Evolutionary conservation across 768 basidiomycete species (phyloP), one percentile per base, ranked within the genome.

Genomic region (Trametes gibbosa): DNA sequence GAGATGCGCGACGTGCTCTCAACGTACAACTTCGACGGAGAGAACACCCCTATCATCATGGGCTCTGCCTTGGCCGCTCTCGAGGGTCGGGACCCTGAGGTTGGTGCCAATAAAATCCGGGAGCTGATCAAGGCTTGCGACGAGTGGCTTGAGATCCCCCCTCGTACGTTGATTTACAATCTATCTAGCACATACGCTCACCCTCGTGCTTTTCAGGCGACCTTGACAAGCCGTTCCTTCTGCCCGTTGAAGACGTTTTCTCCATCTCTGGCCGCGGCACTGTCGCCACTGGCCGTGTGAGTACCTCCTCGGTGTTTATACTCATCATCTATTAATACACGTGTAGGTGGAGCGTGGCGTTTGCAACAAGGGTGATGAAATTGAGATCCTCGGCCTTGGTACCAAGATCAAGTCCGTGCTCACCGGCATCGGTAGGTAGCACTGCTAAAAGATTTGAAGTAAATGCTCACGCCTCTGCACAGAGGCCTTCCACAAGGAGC

Each of bases 401-500:
- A 74, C 78, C 37, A 77, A 79, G 53, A 76, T 92, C 74, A 98
- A 95, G 83, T 95, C 96, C 14, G 96, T 89, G 13, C 79, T 99
- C 55, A 99, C 95, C 68, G 97, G 97, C 68, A 92, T 95, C 71
- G 92, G 89, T 89, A 65, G 53, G 84, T 49, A 37, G 47, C 19
- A 41, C 35, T 17, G 25, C 17, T 13, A 75, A 1, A 13, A 6
- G 14, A n/a, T 16, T 17, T 34, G 23, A 17, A 49, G 24, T 56
- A 37, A 24, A 6, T 23, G 46, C 37, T 51, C 40, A 25, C 17
- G 8, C 21, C 32, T 9, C 9, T 17, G 27, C 53, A 47, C 65
- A 95, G 96, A 98, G 76, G 98, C 97, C 93, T 98, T 98, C 87
- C 96, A 97, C 82, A 98, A 97, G 80, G 97, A 99, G 77, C 85